These are phyloP conservation scores for Oryza coarctata DNA, from an alignment of 176 grass and related monocot genomes.

Conservation along the genomic window DNA sequence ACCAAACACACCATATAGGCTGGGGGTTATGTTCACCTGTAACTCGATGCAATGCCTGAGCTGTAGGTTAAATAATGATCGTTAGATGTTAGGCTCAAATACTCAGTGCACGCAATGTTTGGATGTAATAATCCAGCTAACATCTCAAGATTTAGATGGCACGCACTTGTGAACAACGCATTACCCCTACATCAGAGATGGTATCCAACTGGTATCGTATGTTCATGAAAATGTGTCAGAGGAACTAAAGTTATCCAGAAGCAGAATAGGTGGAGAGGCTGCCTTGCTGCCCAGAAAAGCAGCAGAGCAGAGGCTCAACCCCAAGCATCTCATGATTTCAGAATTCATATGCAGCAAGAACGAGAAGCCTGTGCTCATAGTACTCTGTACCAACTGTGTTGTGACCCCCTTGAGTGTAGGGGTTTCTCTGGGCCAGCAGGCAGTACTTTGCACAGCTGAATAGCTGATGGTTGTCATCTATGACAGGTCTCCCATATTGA, in stretches of 20 bases:
- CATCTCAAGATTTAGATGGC: neutral
- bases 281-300: conserved; percentile 21
- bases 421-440: neutral
- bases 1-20: neutral
- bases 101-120: neutral
- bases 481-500: conserved; percentile 9
- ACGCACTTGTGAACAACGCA: neutral
- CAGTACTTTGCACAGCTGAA: neutral
- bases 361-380: conserved; percentile 28
- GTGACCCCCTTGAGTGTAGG: neutral
- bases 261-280: conserved; percentile 15
- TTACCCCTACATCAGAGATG: neutral
- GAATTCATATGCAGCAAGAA: conserved; percentile 30
- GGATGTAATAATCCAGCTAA: neutral
- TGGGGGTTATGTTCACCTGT: neutral
- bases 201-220: neutral
- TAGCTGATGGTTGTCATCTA: neutral
- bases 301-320: neutral
- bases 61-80: neutral
- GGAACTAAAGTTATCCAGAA: conserved; percentile 10
- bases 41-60: neutral
- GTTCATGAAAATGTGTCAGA: neutral
- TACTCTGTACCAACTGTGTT: neutral
- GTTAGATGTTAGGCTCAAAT: neutral
- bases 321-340: neutral